Evolutionary conservation across 2,329 filamentous ascomycete species (phyloP), one percentile per base, ranked within the genome.

Genomic region (Stylonectria norvegica): DNA sequence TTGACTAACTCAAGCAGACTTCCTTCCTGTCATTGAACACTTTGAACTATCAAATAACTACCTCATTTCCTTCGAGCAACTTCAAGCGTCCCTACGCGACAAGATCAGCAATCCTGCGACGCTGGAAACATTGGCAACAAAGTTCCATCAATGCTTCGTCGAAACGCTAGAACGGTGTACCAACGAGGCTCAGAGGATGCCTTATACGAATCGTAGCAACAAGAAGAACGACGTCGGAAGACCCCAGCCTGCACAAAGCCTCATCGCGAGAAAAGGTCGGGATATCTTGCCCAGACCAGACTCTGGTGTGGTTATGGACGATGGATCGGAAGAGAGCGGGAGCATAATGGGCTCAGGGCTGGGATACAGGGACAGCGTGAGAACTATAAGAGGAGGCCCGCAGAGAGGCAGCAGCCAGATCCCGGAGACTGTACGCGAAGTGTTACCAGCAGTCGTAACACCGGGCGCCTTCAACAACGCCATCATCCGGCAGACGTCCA

Each of bases 191-290:
- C 61, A 65, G 36, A 63, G 43, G 29, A 65, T 62, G 58, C 66
- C 65, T 1, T 69, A 69, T 41, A 56, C 62, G 2, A 68, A 68
- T 42, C 54, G 66, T 9, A 68, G 66, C 48, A 68, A 68, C 53
- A 68, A 67, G 43, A 63, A 62, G 42, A 58, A 54, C 33, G 64
- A 67, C 23, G 50, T 59, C 3, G 17, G 46, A 2, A 38, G 55
- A 10, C 43, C 49, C 0, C 50, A 55, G 20, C 37, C 42, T 20
- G 36, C 47, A 0, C 56, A 57, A 5, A 50, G 35, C 14, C 16
- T 54, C 12, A 36, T 49, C 5, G 48, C 52, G 4, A 47, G 58
- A 5, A 57, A 61, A 20, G 42, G 48, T 4, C 49, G 57, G 5
- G 55, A 49, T 1, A 47, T 58, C 2, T 47, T 44, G 7, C 60